Percentiles rank a stretch among this genome's conserved stretches.
phyloP scores from a whole-genome alignment of 768 basidiomycete genomes.

The Trametes cubensis region DNA sequence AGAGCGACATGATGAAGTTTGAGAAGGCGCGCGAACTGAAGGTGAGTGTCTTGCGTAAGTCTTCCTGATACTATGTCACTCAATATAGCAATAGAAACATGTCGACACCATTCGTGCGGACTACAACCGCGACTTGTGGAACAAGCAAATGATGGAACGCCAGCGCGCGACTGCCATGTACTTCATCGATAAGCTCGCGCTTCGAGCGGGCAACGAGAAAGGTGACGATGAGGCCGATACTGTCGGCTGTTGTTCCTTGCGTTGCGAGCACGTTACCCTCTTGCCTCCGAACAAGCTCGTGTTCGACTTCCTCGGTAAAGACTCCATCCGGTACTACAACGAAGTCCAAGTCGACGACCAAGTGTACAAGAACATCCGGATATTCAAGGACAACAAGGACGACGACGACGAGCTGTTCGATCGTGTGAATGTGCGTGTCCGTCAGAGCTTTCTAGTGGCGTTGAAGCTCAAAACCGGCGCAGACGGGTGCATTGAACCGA shows the following conservation, averaged over 20 bases:
- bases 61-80: neutral
- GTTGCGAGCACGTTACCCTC: constrained; percentile 95
- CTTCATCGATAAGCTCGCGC: constrained; percentile 94
- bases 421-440: constrained; percentile 78
- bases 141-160: constrained; percentile 91
- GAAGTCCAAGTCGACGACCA: constrained; percentile 86
- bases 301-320: constrained; percentile 99
- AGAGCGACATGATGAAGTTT: constrained; percentile 97
- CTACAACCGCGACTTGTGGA: constrained; percentile 81
- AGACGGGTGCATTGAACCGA: constrained; percentile 89
- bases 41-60: constrained; percentile 44
- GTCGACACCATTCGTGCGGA: constrained; percentile 90
- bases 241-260: constrained; percentile 96
- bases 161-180: constrained; percentile 99
- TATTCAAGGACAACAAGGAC: constrained; percentile 93
- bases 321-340: constrained; percentile 97
- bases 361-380: constrained; percentile 96
- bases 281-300: constrained; percentile 84
- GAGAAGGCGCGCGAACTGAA: constrained; percentile 97
- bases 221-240: constrained; percentile 99
- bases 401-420: constrained; percentile 92
- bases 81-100: constrained; percentile 59
- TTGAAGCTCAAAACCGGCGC: constrained; percentile 14
- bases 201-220: constrained; percentile 99
- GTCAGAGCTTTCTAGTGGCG: neutral